These are phyloP conservation scores for Cladosporium cucumerinum DNA, from an alignment of 2,329 filamentous ascomycete species.

Conservation along the genomic window DNA sequence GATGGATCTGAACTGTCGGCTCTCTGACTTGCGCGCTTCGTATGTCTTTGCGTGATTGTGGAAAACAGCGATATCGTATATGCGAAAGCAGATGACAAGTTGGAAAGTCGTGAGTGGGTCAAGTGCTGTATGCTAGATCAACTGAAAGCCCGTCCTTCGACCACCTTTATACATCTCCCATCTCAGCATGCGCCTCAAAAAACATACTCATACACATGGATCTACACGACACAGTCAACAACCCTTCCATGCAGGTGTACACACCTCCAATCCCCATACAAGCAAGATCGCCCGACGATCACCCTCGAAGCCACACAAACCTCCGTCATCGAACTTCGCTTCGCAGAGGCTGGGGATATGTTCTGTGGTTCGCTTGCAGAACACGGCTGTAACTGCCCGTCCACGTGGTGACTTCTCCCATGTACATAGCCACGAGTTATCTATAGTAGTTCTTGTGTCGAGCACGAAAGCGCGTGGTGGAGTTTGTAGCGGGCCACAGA, in stretches of 20 bases:
- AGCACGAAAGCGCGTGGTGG: neutral
- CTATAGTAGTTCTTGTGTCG: neutral
- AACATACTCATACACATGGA: neutral
- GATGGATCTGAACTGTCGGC: too few species aligned
- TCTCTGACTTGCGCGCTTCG: too few species aligned
- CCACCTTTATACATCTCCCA: too few species aligned
- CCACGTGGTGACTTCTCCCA: neutral
- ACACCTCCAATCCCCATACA: neutral
- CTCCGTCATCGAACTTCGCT: neutral
- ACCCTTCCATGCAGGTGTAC: neutral
- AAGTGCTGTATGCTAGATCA: too few species aligned
- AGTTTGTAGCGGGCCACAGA: neutral
- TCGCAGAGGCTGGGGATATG: neutral
- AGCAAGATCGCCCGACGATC: neutral
- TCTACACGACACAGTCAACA: neutral
- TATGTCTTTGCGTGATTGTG: too few species aligned
- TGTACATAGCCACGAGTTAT: neutral
- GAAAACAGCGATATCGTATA: too few species aligned
- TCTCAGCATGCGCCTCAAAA: neutral
- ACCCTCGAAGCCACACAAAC: neutral
- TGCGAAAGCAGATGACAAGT: too few species aligned
- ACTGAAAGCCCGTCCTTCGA: too few species aligned
- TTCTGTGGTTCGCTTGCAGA: neutral
- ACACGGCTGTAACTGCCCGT: neutral
- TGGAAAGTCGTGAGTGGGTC: too few species aligned